phyloP scores from a whole-genome alignment of 2,329 filamentous ascomycete genomes.

The Xylariaceae sp. region DNA sequence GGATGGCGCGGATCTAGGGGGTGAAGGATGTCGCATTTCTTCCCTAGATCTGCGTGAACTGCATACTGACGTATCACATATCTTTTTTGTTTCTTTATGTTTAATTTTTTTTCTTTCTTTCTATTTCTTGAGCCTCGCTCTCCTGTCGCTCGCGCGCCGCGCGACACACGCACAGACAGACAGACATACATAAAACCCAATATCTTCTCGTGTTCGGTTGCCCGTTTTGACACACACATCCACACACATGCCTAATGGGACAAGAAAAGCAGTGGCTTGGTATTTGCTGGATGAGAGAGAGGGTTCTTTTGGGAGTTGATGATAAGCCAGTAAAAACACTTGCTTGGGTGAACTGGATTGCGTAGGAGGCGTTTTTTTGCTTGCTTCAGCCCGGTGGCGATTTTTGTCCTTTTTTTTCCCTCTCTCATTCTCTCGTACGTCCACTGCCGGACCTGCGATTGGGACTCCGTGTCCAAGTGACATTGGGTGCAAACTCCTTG shows the following conservation, averaged over 20 bases:
- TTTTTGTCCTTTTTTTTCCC: too few relatives aligned
- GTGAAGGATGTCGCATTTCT: conserved; percentile 7
- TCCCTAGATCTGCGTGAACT: conserved; percentile 12
- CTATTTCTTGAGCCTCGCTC: too few relatives aligned
- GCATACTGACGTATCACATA: conserved; percentile 12
- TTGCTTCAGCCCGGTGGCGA: conserved; percentile 7
- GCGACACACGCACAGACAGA: too few relatives aligned
- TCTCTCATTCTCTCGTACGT: neutral
- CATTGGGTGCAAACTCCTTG: conserved; percentile 12
- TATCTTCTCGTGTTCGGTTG: conserved; percentile 15
- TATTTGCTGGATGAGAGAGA: too few relatives aligned
- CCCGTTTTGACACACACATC: conserved; percentile 3
- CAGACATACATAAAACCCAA: neutral
- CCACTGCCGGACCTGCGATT: conserved; percentile 1
- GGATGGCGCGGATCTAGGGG: conserved; percentile 4
- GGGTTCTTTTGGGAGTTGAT: neutral
- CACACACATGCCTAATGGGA: neutral
- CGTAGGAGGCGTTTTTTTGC: conserved; percentile 13
- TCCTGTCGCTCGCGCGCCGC: too few relatives aligned
- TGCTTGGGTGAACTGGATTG: conserved; percentile 5
- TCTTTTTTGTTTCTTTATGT: neutral
- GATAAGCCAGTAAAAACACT: conserved; percentile 10
- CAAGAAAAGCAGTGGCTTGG: conserved; percentile 3
- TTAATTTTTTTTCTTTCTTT: too few relatives aligned
- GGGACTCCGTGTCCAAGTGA: conserved; percentile 11